phyloP scores from a whole-genome alignment of 345 rosid species.

The Linum tenue region DNA sequence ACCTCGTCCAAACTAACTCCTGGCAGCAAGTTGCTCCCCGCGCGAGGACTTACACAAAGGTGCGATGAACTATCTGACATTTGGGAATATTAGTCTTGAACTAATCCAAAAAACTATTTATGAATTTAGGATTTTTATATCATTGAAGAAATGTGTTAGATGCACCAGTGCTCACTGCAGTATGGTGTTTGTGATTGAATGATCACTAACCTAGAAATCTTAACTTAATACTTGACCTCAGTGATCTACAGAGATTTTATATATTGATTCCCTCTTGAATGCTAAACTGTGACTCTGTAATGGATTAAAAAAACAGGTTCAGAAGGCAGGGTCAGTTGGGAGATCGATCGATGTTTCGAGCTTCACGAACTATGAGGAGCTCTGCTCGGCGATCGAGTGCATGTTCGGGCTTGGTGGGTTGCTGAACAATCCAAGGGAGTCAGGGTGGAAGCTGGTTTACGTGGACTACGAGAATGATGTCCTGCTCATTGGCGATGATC shows the following conservation, averaged over 20 bases:
- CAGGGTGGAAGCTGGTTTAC: conserved; percentile 90
- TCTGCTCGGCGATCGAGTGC: conserved; percentile 72
- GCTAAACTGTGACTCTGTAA: not conserved
- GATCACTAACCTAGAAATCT: too few species aligned
- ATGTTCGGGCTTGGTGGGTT: conserved; percentile 94
- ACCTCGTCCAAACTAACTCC: conserved; percentile 52
- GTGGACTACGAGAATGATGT: conserved; percentile 96
- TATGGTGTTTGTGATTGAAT: too few species aligned
- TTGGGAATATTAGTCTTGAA: too few species aligned
- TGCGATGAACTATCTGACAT: conserved; percentile 7
- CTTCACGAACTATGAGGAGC: conserved; percentile 71
- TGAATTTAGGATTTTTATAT: too few species aligned
- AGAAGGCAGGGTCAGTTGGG: conserved; percentile 93
- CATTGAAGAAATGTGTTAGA: too few species aligned
- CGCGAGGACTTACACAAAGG: conserved; percentile 89
- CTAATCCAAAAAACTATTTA: too few species aligned
- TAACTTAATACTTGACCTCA: too few species aligned
- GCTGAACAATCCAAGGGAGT: conserved; percentile 65
- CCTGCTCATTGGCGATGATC: conserved; percentile 95
- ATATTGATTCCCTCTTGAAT: not conserved
- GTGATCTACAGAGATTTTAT: too few species aligned
- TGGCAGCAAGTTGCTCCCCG: conserved; percentile 75
- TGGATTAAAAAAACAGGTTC: conserved; percentile 47
- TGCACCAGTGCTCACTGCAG: too few species aligned
- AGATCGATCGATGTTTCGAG: conserved; percentile 88